Conservation (phyloP, 768 basidiomycete species). For the Termitomyces sp. region DNA sequence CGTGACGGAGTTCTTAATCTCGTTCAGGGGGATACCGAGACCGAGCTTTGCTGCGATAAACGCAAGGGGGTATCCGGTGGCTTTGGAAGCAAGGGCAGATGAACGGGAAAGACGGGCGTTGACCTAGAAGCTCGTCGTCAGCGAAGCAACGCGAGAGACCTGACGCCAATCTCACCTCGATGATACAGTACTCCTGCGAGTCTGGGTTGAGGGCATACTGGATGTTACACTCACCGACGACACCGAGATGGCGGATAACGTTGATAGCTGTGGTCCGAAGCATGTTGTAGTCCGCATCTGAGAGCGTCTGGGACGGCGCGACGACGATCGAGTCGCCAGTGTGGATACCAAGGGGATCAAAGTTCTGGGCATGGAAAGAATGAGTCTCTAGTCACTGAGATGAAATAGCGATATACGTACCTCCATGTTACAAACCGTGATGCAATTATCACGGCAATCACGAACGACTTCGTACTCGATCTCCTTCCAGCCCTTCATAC, state of each 20-base stretch:
- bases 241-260: constrained; percentile 97
- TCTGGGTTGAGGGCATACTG: constrained; percentile 96
- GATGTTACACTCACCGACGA: constrained; percentile 98
- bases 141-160: neutral
- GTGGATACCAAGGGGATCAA: constrained; percentile 97
- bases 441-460: constrained; percentile 97
- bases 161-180: constrained; percentile 57
- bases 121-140: constrained; percentile 33
- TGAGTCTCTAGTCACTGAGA: neutral
- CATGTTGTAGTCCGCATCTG: constrained; percentile 99
- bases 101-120: constrained; percentile 98
- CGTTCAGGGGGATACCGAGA: constrained; percentile 94
- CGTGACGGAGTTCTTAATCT: constrained; percentile 97
- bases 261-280: constrained; percentile 97
- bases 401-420: constrained; percentile 39
- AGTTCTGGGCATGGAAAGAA: constrained; percentile 61
- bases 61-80: constrained; percentile 95
- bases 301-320: constrained; percentile 96
- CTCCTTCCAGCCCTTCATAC: constrained; percentile 99
- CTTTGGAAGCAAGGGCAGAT: constrained; percentile 96
- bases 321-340: constrained; percentile 99
- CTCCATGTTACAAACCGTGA: constrained; percentile 99
- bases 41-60: constrained; percentile 99
- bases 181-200: constrained; percentile 97
- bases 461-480: constrained; percentile 99